Base-by-base conservation (phyloP, 768 basidiomycete species). In the Pholiota molesta region DNA sequence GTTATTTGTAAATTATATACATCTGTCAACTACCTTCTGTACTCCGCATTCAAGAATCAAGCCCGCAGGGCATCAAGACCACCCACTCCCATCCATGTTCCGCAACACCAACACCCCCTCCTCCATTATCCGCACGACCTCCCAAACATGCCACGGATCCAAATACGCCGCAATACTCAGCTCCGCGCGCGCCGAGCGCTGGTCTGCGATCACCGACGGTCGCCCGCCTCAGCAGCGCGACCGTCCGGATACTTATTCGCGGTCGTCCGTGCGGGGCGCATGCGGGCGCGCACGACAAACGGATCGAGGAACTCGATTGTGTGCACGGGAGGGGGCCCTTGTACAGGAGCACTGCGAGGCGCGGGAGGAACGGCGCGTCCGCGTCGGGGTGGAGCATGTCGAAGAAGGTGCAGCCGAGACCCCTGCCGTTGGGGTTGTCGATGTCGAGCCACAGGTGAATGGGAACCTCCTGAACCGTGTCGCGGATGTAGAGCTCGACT, bases 291-390 rank as follows among this genome's bases (percentile, higher is more conserved):
- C 21, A 66, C 37, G 6, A 68, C 59, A 17, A 68, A 55, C 11
- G 61, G 63, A 28, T 68, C 65, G n/a, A 68, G 47, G 52, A 68
- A 68, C 29, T 65, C 63, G 14, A 68, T 66, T 1, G 60, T 61
- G 19, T 61, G 52, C 0, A 63, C 65, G 1, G 63, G 37, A 68
- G 55, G 7, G 56, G 29, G 28, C 67, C 67, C 23, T 56, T 42
- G 57, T 64, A 68, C 35, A 59, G 61, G 40, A 68, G 45, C 2
- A 31, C 53, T 23, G 57, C 53, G 5, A 68, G 58, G 16, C 52
- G 53, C 5, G 67, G 61, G n/a, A 68, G 63, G 53, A 60, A 68
- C 2, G 59, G 37, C 23, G 61, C 37, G n/a, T 39, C 52, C 16
- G 55, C 35, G 21, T 64, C 54, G 14, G 67, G 67, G 40, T 68